Evolutionary conservation across 2,329 filamentous ascomycete species (phyloP).

Genomic region (Epichloe sibirici): DNA sequence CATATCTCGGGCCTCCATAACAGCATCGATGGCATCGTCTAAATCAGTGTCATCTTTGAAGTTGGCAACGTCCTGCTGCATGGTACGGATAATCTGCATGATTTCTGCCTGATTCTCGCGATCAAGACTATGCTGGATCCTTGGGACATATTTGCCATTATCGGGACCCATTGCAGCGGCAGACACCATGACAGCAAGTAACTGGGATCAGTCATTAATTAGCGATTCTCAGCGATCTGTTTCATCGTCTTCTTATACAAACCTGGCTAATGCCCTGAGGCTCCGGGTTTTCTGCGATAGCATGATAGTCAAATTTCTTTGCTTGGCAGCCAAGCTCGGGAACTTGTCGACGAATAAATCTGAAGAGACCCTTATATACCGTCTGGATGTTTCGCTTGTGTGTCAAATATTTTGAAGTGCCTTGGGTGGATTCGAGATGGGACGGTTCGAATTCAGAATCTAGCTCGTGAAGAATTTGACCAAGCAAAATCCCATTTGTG

Average conservation of each 20-base stretch:
- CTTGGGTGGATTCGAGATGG: constrained; percentile 36
- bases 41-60: constrained; percentile 26
- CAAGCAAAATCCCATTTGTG: constrained; percentile 41
- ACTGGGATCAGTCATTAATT: constrained; percentile 25
- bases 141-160: constrained; percentile 38
- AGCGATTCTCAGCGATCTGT: constrained; percentile 9
- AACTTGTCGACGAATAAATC: constrained; percentile 42
- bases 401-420: constrained; percentile 31
- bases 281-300: constrained; percentile 44
- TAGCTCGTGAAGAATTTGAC: constrained; percentile 44
- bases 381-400: constrained; percentile 41
- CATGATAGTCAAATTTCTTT: constrained; percentile 42
- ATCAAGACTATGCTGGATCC: constrained; percentile 30
- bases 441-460: constrained; percentile 43
- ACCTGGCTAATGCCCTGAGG: constrained; percentile 41
- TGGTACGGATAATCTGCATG: constrained; percentile 31
- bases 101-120: constrained; percentile 31
- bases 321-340: constrained; percentile 39
- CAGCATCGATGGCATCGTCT: constrained; percentile 27
- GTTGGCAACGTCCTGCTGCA: constrained; percentile 26
- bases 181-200: constrained; percentile 49
- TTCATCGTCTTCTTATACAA: constrained; percentile 11
- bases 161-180: constrained; percentile 49
- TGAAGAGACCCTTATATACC: constrained; percentile 41
- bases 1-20: constrained; percentile 35